Evolutionary conservation across 306 rosid genomes (phyloP).

Genomic region (Pterocarpus macrocarpus): DNA sequence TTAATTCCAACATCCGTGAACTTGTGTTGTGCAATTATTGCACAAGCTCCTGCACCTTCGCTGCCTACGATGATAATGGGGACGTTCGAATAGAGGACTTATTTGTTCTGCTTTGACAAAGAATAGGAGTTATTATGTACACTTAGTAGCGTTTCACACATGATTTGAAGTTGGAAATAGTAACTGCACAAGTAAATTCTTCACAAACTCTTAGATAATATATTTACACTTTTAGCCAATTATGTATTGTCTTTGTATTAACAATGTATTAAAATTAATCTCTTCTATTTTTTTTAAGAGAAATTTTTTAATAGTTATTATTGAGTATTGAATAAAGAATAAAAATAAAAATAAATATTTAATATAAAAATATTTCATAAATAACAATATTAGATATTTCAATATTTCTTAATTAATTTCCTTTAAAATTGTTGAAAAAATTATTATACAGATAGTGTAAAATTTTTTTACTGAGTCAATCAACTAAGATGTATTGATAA

Average conservation of each 20-base stretch:
- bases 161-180: not conserved
- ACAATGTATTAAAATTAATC: no score
- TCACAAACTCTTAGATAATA: not conserved
- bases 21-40: conserved; percentile 64
- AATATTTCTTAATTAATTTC: no score
- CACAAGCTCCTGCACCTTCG: conserved; percentile 56
- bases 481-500: no score
- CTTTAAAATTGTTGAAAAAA: no score
- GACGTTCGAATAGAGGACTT: not conserved
- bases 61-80: conserved; percentile 38
- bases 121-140: not conserved
- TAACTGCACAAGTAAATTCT: not conserved
- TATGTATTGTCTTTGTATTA: no score
- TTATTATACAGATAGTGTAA: no score
- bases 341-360: no score
- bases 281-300: not conserved
- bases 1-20: conserved; percentile 47
- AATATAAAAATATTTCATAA: not conserved
- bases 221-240: no score
- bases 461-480: no score
- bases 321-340: not conserved
- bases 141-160: conserved; percentile 12
- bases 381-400: no score
- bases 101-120: conserved; percentile 1
- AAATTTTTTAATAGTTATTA: no score